Conservation (phyloP, 2,329 filamentous ascomycete genomes). For the Didymella pomorum region DNA sequence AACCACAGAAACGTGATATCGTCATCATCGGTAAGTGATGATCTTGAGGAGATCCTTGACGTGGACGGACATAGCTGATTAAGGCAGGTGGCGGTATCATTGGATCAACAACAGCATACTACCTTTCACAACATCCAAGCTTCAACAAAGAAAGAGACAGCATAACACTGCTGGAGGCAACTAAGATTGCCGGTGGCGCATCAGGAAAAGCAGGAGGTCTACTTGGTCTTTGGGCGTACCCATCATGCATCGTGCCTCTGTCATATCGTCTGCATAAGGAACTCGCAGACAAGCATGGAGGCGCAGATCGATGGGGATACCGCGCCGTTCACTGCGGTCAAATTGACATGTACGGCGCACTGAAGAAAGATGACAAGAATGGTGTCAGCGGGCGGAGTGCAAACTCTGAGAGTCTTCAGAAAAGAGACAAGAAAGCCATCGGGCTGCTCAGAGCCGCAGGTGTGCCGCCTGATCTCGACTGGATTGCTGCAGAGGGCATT, state of each 20-base stretch:
- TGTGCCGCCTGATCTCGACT: conserved; percentile 82
- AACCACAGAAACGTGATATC: conserved; percentile 43
- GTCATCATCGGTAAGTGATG: conserved; percentile 45
- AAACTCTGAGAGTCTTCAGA: conserved; percentile 62
- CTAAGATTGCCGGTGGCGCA: conserved; percentile 84
- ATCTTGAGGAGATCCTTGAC: neutral
- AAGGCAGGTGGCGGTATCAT: conserved; percentile 85
- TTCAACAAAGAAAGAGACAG: conserved; percentile 78
- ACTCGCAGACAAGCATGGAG: conserved; percentile 83
- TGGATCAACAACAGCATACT: conserved; percentile 90
- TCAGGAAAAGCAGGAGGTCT: conserved; percentile 95
- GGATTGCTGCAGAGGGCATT: conserved; percentile 75
- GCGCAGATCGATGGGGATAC: conserved; percentile 85
- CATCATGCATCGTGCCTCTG: conserved; percentile 80
- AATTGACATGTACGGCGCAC: conserved; percentile 60
- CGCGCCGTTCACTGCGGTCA: conserved; percentile 78
- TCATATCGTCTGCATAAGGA: conserved; percentile 85
- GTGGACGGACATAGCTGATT: conserved; percentile 2
- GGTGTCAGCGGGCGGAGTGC: neutral
- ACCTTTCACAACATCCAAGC: conserved; percentile 81
- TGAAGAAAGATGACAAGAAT: conserved; percentile 37
- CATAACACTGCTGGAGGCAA: conserved; percentile 88
- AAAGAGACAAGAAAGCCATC: conserved; percentile 60
- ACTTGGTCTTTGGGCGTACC: conserved; percentile 91
- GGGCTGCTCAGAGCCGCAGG: conserved; percentile 63